Evolutionary conservation across 129 eudicot species (phyloP).

Genomic region (sunflower (Helianthus annuus)): DNA sequence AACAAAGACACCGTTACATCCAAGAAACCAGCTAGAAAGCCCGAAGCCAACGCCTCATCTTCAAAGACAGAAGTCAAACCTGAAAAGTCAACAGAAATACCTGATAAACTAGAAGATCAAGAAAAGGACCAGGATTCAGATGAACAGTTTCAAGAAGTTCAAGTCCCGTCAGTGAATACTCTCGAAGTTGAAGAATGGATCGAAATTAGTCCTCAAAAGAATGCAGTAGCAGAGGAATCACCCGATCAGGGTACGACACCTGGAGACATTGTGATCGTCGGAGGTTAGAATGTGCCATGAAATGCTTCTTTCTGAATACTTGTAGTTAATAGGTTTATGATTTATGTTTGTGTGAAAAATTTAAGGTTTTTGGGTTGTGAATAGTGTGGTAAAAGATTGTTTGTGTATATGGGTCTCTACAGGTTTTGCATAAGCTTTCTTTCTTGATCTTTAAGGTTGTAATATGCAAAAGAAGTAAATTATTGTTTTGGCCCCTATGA

Average conservation of each 20-base stretch:
- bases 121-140: constrained; percentile 26
- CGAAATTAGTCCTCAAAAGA: constrained; percentile 26
- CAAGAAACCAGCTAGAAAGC: constrained; percentile 17
- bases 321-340: constrained; percentile 30
- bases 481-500: no score
- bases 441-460: constrained; percentile 3
- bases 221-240: constrained; percentile 23
- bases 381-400: constrained; percentile 38
- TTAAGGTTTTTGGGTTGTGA: constrained; percentile 36
- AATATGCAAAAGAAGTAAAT: constrained; percentile 10
- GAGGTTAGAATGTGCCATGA: constrained; percentile 37
- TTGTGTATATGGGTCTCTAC: constrained; percentile 21
- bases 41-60: constrained; percentile 12
- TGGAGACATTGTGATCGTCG: constrained; percentile 46
- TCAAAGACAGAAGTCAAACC: constrained; percentile 27
- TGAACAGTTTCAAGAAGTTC: constrained; percentile 29
- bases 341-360: constrained; percentile 23
- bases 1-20: constrained; percentile 22
- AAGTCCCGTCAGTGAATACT: constrained; percentile 21
- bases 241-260: constrained; percentile 21
- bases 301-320: constrained; percentile 8
- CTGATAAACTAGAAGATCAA: constrained; percentile 11
- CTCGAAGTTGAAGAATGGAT: constrained; percentile 31
- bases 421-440: constrained; percentile 30
- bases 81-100: constrained; percentile 13